These are phyloP conservation scores for Mantamonas sphyraenae DNA, from an alignment of 78 protist genomes.

Conservation along the genomic window DNA sequence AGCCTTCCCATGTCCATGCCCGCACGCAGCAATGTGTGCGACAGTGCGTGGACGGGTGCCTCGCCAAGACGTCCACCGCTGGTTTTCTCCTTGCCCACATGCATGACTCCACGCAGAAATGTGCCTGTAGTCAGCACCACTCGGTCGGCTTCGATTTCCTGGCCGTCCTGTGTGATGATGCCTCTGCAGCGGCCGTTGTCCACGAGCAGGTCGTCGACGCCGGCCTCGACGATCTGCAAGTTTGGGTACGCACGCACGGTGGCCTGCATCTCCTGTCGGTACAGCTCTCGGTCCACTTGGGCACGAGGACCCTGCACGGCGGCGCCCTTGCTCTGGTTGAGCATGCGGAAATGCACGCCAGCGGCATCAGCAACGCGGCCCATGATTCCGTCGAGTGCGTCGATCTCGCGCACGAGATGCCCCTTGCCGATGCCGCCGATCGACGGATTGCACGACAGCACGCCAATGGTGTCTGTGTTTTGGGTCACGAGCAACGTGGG, in stretches of 20 bases:
- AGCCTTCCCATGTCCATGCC: slow-evolving; percentile 73
- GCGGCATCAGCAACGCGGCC: slow-evolving; percentile 53
- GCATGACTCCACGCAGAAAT: slow-evolving; percentile 80
- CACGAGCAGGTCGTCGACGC: slow-evolving; percentile 4
- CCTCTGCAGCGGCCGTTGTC: background rate
- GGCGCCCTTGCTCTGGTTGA: slow-evolving; percentile 73
- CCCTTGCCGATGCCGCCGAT: slow-evolving; percentile 96
- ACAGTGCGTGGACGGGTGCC: too few species aligned
- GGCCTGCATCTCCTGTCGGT: slow-evolving; percentile 56
- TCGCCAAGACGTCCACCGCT: too few species aligned
- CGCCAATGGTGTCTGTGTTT: slow-evolving; percentile 30
- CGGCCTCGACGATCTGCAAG: slow-evolving; percentile 7
- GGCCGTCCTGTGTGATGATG: slow-evolving; percentile 22
- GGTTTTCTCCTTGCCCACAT: too few species aligned
- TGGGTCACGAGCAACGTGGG: slow-evolving; percentile 71
- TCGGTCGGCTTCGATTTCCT: slow-evolving; percentile 3
- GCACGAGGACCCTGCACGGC: slow-evolving; percentile 94
- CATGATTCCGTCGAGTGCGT: slow-evolving; percentile 89
- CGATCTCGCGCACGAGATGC: slow-evolving; percentile 79
- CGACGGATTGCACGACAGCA: slow-evolving; percentile 92
- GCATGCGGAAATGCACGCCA: slow-evolving; percentile 47
- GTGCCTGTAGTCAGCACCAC: slow-evolving; percentile 91
- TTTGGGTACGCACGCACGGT: slow-evolving; percentile 8
- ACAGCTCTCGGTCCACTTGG: slow-evolving; percentile 81
- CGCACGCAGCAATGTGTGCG: slow-evolving; percentile 89